These are phyloP conservation scores for Effrenium voratum DNA, from an alignment of 73 alveolate genomes.

Conservation along the genomic window DNA sequence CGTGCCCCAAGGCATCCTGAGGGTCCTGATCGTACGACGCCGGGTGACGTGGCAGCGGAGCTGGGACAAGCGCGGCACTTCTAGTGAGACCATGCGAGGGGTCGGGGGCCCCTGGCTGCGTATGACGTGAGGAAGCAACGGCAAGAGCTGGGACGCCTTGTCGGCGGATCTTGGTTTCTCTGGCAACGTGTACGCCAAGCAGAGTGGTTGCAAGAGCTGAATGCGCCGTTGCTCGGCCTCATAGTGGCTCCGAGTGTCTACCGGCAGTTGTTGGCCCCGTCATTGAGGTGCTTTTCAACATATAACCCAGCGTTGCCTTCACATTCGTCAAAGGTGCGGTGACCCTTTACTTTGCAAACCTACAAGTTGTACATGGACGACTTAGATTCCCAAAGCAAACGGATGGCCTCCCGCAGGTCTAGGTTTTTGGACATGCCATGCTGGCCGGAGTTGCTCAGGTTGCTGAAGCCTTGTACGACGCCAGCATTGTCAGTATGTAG, in stretches of 20 bases:
- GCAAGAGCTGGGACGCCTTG: too few relatives aligned
- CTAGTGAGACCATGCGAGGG: not conserved
- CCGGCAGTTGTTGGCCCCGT: not conserved
- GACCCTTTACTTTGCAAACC: not conserved
- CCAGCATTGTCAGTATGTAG: not conserved
- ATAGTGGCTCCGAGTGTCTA: not conserved
- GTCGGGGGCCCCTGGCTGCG: too few relatives aligned
- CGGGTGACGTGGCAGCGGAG: not conserved
- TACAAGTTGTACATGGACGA: not conserved
- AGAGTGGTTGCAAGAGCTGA: not conserved
- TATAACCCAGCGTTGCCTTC: not conserved
- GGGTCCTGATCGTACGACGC: not conserved
- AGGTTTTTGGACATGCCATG: not conserved
- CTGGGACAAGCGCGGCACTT: not conserved
- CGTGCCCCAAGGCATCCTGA: not conserved
- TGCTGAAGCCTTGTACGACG: not conserved
- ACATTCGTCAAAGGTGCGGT: not conserved
- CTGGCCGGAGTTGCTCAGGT: not conserved
- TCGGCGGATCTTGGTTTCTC: too few relatives aligned
- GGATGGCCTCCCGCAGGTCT: not conserved
- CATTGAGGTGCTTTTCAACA: not conserved
- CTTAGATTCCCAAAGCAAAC: not conserved
- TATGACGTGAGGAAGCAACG: too few relatives aligned
- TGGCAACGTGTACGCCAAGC: not conserved
- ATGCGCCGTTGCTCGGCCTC: not conserved